Base-by-base conservation (phyloP, 306 rosid species). In the Ochetophila trinervis region DNA sequence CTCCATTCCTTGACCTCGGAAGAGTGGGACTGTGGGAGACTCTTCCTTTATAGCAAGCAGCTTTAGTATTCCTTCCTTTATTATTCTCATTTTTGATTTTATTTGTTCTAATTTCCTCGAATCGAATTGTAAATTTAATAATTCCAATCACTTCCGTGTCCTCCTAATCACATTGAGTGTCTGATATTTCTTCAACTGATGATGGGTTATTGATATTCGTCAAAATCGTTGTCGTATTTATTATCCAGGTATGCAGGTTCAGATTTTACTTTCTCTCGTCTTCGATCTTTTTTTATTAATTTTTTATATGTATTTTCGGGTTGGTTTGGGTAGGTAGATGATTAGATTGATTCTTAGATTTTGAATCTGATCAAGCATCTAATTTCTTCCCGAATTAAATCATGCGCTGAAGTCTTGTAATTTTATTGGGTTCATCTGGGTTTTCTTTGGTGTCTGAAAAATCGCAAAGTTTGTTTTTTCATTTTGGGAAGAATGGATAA, bases 221-320 rank as follows among this genome's bases (percentile, higher is more conserved):
- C 19, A 50, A 50, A 50, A 50, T 50, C 54, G 17, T 50, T 8
- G 19, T 50, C 21, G 54, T 50, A 8, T 6, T 50, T 50, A 17
- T 8, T 19, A 19, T 52, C 23, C 60, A 48, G 67, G 79, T 74
- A 74, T 48, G 37, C 19, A 27, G 7, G 0, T 22, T 32, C 60
- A 9, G 74, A 47, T 74, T 68, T 53, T 74, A 15, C 18, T n/a
- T 32, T 3, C 30, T 48, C 11, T 36, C 3, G 13, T 30, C 30
- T 14, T n/a, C 40, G 16, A 37, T 66, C 51, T 3, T 47, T 14
- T 44, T 2, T 11, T n/a, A 36, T 12, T 40, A 0, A 2, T 66
- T 66, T 1, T 4, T 69, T 3, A 15, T 14, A 11, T 49, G 9
- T 8, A 50, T 49, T 64, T 11, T 11, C 15, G 47, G 32, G n/a